Evolutionary conservation across 2,329 filamentous ascomycete species (phyloP).

Genomic region (Beauveria medogensis): DNA sequence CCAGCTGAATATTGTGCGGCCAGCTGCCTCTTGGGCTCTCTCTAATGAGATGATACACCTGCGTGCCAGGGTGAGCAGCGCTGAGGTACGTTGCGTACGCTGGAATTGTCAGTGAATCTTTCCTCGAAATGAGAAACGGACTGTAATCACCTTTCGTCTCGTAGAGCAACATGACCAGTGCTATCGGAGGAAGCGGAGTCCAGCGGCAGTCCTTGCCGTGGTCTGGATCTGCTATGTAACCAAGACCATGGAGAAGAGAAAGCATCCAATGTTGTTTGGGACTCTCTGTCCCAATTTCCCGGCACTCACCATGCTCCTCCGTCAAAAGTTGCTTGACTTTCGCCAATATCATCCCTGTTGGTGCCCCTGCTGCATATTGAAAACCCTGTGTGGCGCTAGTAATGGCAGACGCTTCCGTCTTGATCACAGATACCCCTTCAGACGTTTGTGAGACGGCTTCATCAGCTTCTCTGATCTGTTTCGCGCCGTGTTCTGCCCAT

Average conservation of each 20-base stretch:
- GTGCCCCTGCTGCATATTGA: constrained; percentile 11
- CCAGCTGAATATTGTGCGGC: constrained; percentile 25
- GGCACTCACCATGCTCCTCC: constrained; percentile 28
- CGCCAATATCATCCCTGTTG: constrained; percentile 12
- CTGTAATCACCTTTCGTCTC: constrained; percentile 3
- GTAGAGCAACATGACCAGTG: constrained; percentile 3
- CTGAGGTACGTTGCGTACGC: constrained; percentile 39
- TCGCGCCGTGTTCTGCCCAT: not conserved
- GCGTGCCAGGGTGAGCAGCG: constrained; percentile 30
- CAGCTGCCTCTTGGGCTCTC: constrained; percentile 17
- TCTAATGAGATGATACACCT: constrained; percentile 41
- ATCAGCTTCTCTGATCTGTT: not conserved
- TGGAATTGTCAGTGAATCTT: not conserved
- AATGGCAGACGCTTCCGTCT: not conserved
- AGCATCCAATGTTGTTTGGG: constrained; percentile 56
- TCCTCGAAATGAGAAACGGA: not conserved
- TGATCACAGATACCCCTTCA: not conserved
- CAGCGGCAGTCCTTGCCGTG: not conserved
- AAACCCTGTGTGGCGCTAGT: not conserved
- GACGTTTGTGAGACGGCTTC: not conserved
- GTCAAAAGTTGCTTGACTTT: constrained; percentile 13
- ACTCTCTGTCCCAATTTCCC: constrained; percentile 43
- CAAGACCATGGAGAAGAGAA: constrained; percentile 43
- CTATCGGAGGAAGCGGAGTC: not conserved
- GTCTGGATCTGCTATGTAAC: constrained; percentile 13